Evolutionary conservation across 1,139 yeast genomes (phyloP).

Genomic region (Entelexis paramagnoliae): DNA sequence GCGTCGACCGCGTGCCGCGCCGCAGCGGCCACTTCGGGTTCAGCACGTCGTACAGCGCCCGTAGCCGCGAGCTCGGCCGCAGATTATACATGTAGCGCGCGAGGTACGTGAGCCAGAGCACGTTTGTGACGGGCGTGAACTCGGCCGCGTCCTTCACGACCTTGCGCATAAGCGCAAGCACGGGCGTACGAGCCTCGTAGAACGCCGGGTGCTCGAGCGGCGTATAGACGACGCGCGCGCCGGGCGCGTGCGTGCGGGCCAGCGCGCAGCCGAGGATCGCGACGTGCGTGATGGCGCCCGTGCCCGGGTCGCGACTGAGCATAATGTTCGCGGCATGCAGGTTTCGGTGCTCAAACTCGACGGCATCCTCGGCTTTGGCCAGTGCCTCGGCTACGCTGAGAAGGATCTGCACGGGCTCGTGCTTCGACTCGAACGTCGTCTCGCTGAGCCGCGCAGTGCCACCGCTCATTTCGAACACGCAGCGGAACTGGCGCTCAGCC

Average conservation of each 20-base stretch:
- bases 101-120: conserved; percentile 43
- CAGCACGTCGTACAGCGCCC: conserved; percentile 9
- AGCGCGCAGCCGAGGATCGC: conserved; percentile 51
- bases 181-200: conserved; percentile 43
- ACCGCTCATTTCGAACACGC: conserved; percentile 35
- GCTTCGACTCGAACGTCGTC: conserved; percentile 1
- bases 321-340: conserved; percentile 54
- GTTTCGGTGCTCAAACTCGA: conserved; percentile 58
- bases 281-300: conserved; percentile 31
- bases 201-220: conserved; percentile 42
- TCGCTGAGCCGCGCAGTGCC: conserved; percentile 35
- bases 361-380: conserved; percentile 41
- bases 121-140: conserved; percentile 38
- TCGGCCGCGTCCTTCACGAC: conserved; percentile 35
- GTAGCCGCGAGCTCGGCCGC: conserved; percentile 12
- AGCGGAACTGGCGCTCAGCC: not conserved
- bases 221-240: conserved; percentile 27
- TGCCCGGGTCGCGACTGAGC: conserved; percentile 12
- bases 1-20: conserved; percentile 14
- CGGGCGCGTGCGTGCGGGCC: conserved; percentile 33
- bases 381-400: conserved; percentile 43
- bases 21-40: conserved; percentile 17
- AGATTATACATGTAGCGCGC: conserved; percentile 35
- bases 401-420: conserved; percentile 44
- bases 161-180: conserved; percentile 39